Evolutionary conservation across 805 yeast species (phyloP).

Genomic region (Metschnikowia picachoensis): DNA sequence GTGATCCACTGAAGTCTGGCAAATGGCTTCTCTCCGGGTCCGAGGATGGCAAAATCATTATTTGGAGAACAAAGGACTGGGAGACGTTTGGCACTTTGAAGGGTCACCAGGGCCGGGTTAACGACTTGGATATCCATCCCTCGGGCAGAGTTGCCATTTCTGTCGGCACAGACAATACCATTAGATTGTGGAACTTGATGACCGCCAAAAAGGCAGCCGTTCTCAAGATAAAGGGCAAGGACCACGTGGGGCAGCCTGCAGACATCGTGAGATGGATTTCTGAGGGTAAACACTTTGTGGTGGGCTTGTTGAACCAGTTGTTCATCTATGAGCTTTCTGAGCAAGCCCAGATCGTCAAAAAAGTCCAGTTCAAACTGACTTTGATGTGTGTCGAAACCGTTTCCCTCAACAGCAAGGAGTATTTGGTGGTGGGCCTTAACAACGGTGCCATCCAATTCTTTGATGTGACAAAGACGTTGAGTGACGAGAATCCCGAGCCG

Average conservation of each 20-base stretch:
- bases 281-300: constrained; percentile 67
- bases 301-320: constrained; percentile 66
- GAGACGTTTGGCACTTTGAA: constrained; percentile 82
- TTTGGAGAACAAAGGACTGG: constrained; percentile 98
- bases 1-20: constrained; percentile 43
- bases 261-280: constrained; percentile 65
- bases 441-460: constrained; percentile 68
- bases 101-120: constrained; percentile 82
- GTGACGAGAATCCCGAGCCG: constrained; percentile 34
- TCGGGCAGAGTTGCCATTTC: constrained; percentile 86
- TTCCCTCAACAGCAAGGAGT: constrained; percentile 45
- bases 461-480: constrained; percentile 27
- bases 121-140: constrained; percentile 86
- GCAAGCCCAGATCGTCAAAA: constrained; percentile 54
- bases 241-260: constrained; percentile 61
- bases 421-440: constrained; percentile 62
- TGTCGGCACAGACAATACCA: constrained; percentile 79
- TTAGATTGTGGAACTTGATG: constrained; percentile 94
- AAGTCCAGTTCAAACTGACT: constrained; percentile 49
- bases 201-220: constrained; percentile 90
- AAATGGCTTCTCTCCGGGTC: constrained; percentile 91
- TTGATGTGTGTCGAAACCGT: constrained; percentile 66
- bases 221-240: constrained; percentile 66
- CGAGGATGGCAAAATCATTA: constrained; percentile 82
- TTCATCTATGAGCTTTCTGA: constrained; percentile 57